These are phyloP conservation scores for Gossypium turneri DNA, from an alignment of 345 rosid genomes.

Conservation along the genomic window DNA sequence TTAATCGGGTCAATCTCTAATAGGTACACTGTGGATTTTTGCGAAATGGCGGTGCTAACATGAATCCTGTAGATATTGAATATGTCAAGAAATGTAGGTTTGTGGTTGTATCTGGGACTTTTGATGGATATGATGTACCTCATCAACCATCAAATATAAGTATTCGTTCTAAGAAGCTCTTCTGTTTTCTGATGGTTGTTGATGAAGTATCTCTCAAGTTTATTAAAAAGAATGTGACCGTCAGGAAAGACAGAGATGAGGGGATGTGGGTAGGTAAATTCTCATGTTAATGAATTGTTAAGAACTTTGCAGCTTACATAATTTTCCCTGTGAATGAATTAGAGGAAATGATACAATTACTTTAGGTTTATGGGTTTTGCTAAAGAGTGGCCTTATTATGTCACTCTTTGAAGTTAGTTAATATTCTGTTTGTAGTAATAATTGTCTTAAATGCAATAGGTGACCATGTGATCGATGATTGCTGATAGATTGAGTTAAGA, in stretches of 20 bases:
- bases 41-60: slow-evolving; percentile 79
- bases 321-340: background rate
- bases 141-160: slow-evolving; percentile 89
- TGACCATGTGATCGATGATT: background rate
- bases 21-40: slow-evolving; percentile 91
- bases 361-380: background rate
- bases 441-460: background rate
- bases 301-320: background rate
- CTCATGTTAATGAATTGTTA: background rate
- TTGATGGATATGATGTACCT: slow-evolving; percentile 87
- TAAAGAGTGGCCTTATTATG: background rate
- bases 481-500: background rate
- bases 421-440: background rate
- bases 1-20: too few species aligned
- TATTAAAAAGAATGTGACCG: slow-evolving; percentile 57
- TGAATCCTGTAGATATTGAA: slow-evolving; percentile 56
- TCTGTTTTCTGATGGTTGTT: slow-evolving; percentile 89
- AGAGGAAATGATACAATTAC: background rate
- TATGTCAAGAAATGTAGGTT: slow-evolving; percentile 74
- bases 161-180: slow-evolving; percentile 63
- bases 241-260: slow-evolving; percentile 56
- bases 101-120: slow-evolving; percentile 92
- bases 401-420: background rate
- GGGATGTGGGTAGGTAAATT: slow-evolving; percentile 75
- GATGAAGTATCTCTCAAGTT: slow-evolving; percentile 75